Conservation (phyloP, 2,329 filamentous ascomycete species). For the Zymoseptoria ardabiliae region DNA sequence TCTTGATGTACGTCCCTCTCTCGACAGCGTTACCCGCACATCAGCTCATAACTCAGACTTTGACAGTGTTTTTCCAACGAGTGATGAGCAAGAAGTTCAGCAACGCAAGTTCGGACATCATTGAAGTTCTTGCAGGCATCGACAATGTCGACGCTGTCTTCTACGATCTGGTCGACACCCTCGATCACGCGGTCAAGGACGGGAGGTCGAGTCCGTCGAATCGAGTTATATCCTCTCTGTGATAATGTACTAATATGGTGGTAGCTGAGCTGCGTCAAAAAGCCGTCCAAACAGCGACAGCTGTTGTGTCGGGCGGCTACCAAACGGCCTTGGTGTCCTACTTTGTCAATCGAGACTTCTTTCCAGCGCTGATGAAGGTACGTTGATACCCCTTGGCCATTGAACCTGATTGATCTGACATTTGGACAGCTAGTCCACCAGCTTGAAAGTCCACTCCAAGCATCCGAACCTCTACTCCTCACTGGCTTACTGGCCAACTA, state of each 20-base stretch:
- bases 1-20: conserved; percentile 61
- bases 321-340: conserved; percentile 91
- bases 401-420: neutral
- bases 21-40: conserved; percentile 6
- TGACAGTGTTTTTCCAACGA: conserved; percentile 77
- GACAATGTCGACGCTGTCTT: conserved; percentile 82
- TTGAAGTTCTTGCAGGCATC: conserved; percentile 79
- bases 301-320: conserved; percentile 86
- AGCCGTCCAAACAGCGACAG: conserved; percentile 72
- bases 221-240: neutral
- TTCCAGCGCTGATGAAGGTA: conserved; percentile 92
- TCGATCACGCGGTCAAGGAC: conserved; percentile 77
- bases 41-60: conserved; percentile 58
- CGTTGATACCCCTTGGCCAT: neutral
- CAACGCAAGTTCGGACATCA: conserved; percentile 91
- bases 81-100: conserved; percentile 85
- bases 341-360: conserved; percentile 88
- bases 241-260: conserved; percentile 1
- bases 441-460: conserved; percentile 55
- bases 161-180: conserved; percentile 73
- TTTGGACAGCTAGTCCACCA: conserved; percentile 67
- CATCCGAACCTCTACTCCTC: conserved; percentile 66
- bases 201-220: conserved; percentile 56
- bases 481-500: conserved; percentile 89
- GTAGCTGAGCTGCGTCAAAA: conserved; percentile 67